A percentile compares a stretch with the other conserved stretches of the same genome.
phyloP scores from a whole-genome alignment of 176 grass and related monocot genomes.

The Rhipidocladum racemiflorum region DNA sequence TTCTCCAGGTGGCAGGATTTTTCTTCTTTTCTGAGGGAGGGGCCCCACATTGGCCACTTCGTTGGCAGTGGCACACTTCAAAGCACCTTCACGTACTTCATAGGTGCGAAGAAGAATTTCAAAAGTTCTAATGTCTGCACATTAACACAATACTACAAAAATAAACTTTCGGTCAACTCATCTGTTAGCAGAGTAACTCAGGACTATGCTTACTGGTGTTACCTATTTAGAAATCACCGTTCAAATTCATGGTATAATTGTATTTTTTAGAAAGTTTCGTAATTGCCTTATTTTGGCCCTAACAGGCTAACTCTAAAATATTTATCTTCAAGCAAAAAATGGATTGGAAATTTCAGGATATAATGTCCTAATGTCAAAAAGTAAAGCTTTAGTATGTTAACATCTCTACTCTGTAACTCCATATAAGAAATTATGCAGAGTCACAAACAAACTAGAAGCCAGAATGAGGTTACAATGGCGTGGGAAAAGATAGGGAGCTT shows the following conservation, averaged over 20 bases:
- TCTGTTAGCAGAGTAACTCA: neutral
- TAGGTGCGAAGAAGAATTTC: conserved; percentile 80
- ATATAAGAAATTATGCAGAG: neutral
- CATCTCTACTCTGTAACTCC: neutral
- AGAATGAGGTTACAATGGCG: neutral
- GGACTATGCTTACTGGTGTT: neutral
- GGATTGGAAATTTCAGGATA: neutral
- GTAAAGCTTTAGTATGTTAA: neutral
- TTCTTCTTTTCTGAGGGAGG: conserved; percentile 62
- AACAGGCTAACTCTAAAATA: too few species aligned
- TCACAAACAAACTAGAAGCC: neutral
- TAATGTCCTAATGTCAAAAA: neutral
- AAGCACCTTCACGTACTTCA: conserved; percentile 54
- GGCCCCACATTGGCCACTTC: conserved; percentile 44
- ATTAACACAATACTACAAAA: neutral
- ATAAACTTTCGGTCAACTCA: neutral
- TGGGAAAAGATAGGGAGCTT: neutral
- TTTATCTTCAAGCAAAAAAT: neutral
- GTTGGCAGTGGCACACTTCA: conserved; percentile 13
- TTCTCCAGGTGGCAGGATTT: conserved; percentile 5
- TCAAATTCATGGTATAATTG: neutral
- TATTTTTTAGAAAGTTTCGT: neutral
- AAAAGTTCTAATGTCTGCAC: conserved; percentile 89
- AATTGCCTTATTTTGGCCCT: too few species aligned
- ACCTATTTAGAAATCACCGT: neutral